Base-by-base conservation (phyloP, 2,329 filamentous ascomycete genomes). In the Alternaria sp. region DNA sequence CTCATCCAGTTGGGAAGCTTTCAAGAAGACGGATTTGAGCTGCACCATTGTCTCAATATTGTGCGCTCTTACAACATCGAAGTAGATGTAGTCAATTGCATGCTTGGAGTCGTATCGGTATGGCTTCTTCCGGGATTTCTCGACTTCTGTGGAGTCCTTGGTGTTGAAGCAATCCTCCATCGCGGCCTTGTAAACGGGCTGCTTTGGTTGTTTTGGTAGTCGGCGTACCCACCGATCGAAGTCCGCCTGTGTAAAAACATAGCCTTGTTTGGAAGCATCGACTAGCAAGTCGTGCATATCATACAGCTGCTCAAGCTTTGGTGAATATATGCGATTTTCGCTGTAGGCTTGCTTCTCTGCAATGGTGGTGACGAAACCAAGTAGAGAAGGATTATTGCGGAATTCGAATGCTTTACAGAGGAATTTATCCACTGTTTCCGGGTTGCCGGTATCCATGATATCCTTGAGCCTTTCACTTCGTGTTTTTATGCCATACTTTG, bases 331-430 rank as follows among this genome's bases (percentile, higher is more conserved):
- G 1, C 57, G 51, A 22, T 78, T 78, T 27, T 79, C 71, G 2
- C 32, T 18, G 62, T 93, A 93, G 34, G 86, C 87, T 0, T 89
- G 76, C 4, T 79, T 82, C 52, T 92, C 88, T 62, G 91, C 90
- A 72, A 84, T 87, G 5, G 81, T 84, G 0, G 91, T 94, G 57
- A 86, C 89, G 0, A 80, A 79, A 0, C 92, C 91, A 3, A 94
- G 81, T 25, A 89, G 77, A 7, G 82, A 84, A 2, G 82, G 81
- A 43, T 84, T 75, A 73, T 87, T 82, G 30, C 86, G 86, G 72
- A 91, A 92, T 0, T 74, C 68, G 46, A 93, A 85, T 3, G 85
- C 84, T 20, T 80, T 74, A 38, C 76, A 68, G 1, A 92, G 71
- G 64, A 90, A 87, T 1, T 80, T 74, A 1, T 79, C 71, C 0